phyloP scores from a whole-genome alignment of 2,329 filamentous ascomycete species.

The Ustulina deusta region DNA sequence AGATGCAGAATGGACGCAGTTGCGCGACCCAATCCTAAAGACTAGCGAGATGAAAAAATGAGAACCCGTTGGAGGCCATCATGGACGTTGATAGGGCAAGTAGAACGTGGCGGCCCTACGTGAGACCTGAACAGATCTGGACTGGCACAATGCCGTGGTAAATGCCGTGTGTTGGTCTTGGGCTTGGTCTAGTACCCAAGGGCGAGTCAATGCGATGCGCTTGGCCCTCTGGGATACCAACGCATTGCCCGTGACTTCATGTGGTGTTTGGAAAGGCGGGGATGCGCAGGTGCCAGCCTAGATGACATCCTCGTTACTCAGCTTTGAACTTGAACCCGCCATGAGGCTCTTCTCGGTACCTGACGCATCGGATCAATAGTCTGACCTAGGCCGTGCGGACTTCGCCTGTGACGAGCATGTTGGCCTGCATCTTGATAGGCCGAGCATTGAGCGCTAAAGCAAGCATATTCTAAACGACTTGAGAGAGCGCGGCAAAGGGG shows the following conservation, averaged over 20 bases:
- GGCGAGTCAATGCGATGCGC: background rate
- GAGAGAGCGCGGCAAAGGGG: conserved; percentile 18
- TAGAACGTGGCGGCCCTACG: background rate
- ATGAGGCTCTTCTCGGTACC: conserved; percentile 29
- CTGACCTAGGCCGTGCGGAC: conserved; percentile 8
- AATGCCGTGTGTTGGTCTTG: conserved; percentile 7
- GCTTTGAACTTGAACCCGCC: conserved; percentile 16
- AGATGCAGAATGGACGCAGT: background rate
- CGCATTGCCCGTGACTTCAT: background rate
- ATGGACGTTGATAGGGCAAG: conserved; percentile 1
- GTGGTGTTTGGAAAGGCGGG: background rate
- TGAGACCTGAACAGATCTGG: background rate
- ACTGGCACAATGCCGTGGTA: background rate
- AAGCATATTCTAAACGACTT: conserved; percentile 17
- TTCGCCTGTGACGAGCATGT: conserved; percentile 18
- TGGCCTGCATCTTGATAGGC: conserved; percentile 15
- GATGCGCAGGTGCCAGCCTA: background rate
- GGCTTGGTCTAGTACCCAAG: background rate
- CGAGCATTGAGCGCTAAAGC: conserved; percentile 22
- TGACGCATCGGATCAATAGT: conserved; percentile 27
- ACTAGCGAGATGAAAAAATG: background rate
- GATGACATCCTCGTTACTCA: background rate
- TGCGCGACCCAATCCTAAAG: background rate
- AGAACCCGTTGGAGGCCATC: background rate
- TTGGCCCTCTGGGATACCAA: conserved; percentile 3